phyloP scores from a whole-genome alignment of 192 early-diverging fungal species.

The Coemansia sp. region DNA sequence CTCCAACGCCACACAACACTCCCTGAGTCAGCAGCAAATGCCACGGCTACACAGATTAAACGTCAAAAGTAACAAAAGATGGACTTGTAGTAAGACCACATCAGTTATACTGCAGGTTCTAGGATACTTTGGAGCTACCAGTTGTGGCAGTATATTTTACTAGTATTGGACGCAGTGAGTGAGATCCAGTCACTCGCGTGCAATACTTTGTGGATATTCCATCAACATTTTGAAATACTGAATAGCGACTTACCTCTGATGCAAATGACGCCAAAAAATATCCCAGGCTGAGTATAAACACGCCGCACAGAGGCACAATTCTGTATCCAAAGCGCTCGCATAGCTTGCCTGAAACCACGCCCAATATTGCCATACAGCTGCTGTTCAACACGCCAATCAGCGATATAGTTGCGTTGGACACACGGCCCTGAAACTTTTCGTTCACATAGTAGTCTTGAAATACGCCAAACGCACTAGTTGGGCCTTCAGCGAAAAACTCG shows the following conservation, averaged over 20 bases:
- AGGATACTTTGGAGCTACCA: background rate
- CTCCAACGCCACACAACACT: conserved; percentile 57
- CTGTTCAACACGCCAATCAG: conserved; percentile 46
- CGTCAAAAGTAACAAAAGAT: background rate
- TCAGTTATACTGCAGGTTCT: background rate
- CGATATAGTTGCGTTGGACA: conserved; percentile 51
- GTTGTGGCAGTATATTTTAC: background rate
- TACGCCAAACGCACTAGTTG: conserved; percentile 55
- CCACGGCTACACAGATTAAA: conserved; percentile 58
- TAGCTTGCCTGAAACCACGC: conserved; percentile 49
- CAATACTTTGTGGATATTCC: background rate
- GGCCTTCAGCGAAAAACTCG: conserved; percentile 53
- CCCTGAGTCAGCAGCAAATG: conserved; percentile 64
- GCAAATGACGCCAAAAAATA: conserved; percentile 55
- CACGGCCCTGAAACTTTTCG: conserved; percentile 38
- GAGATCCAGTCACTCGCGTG: background rate
- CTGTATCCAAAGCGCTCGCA: conserved; percentile 50
- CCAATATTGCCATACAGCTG: conserved; percentile 45
- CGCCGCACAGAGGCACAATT: conserved; percentile 38
- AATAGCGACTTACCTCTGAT: conserved; percentile 34
- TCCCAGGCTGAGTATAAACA: conserved; percentile 37
- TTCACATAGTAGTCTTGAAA: conserved; percentile 55
- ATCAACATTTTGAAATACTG: background rate
- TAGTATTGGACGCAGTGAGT: background rate
- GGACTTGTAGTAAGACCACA: background rate